Base-by-base conservation (phyloP, 208 protist genomes). In the Trypanosoma cruzi region DNA sequence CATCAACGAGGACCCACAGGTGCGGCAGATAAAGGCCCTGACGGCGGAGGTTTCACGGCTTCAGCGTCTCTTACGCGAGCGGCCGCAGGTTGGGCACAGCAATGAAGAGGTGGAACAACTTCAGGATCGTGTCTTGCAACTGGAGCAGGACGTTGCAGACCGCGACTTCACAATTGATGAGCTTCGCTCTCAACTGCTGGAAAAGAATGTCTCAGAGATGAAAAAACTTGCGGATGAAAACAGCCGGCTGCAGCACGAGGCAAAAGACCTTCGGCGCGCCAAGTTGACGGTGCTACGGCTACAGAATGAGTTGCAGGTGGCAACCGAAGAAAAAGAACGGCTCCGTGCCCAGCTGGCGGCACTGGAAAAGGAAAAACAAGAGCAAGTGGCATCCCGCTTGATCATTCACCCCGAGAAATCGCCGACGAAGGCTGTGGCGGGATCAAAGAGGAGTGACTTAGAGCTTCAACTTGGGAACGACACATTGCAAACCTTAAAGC, bases 1-100 rank as follows among this genome's bases (percentile, higher is more conserved):
- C 16, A 77, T 98, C 26, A 98, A 98, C 82, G 94, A 97, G 36
- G 93, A 98, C 71, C 88, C 96, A 32, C 90, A 97, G 71, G 82
- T 81, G 59, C 77, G 81, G 14, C 83, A 88, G 68, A 93, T 96
- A 46, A 81, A 81, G 42, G 61, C 76, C 52, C 77, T 96, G n/a
- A 81, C 81, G 1, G 75, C 71, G 2, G 87, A 96, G 76, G 84
- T 96, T 55, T 64, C 82, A 61, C 81, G 88, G 1, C 75, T 96
- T 28, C 81, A 90, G 44, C 49, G 55, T 31, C 42, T 87, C n/a
- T 42, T 95, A 18, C 48, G 68, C 4, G 81, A 73, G n/a, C 65
- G 72, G 10, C 57, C 82, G 6, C 68, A 80, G 31, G 73, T 74
- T 64, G 82, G 75, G 29, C 20, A 34, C 24, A 44, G 4, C 29